These are phyloP conservation scores for Polygonum maritimum DNA, from an alignment of 148 eudicot species.

Conservation along the genomic window DNA sequence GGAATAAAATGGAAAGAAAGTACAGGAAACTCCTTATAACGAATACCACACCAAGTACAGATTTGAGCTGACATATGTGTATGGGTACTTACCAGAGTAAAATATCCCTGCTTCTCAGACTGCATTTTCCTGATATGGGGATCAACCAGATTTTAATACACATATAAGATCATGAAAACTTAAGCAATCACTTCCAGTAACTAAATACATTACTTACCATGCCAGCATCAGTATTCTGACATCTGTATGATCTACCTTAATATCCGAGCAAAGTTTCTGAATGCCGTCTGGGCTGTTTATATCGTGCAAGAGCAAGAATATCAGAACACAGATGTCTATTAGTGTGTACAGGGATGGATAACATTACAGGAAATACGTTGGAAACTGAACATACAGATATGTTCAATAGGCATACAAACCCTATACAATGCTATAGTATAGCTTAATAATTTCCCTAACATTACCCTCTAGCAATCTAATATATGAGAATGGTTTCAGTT, in stretches of 20 bases:
- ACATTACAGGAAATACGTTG: neutral
- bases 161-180: neutral
- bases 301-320: neutral
- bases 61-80: neutral
- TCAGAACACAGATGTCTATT: neutral
- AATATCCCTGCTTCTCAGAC: conserved; percentile 82
- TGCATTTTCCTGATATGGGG: conserved; percentile 75
- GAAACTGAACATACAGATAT: neutral
- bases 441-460: neutral
- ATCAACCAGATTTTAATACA: conserved; percentile 1
- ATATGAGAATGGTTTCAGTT: neutral
- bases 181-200: neutral
- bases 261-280: conserved; percentile 72
- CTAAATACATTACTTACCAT: conserved; percentile 39
- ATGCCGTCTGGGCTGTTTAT: conserved; percentile 80
- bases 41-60: neutral
- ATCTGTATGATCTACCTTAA: conserved; percentile 79
- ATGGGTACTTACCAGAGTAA: conserved; percentile 60
- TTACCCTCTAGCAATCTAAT: neutral
- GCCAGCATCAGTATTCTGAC: conserved; percentile 89
- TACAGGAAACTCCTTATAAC: neutral
- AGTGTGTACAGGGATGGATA: neutral
- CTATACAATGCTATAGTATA: neutral
- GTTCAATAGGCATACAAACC: neutral
- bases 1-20: neutral